These are phyloP conservation scores for Trametes versicolor DNA, from an alignment of 1,284 basidiomycete genomes.

Conservation along the genomic window DNA sequence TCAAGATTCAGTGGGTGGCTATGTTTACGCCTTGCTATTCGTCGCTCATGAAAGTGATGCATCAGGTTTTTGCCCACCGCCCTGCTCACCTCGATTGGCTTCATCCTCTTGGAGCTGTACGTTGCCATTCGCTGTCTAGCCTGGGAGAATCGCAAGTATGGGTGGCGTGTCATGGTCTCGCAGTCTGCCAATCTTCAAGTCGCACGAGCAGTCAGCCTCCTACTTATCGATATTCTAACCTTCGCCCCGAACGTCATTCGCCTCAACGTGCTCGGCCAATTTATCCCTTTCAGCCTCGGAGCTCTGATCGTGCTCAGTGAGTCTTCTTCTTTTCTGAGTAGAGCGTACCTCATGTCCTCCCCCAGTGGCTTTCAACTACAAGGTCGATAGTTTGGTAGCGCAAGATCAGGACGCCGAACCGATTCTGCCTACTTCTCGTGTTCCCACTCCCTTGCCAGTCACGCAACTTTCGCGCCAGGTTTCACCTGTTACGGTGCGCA, in stretches of 20 bases:
- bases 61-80: conserved; percentile 50
- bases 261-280: conserved; percentile 54
- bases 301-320: conserved; percentile 55
- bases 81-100: conserved; percentile 52
- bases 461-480: not conserved
- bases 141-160: conserved; percentile 17
- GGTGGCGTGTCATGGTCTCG: conserved; percentile 46
- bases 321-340: conserved; percentile 1
- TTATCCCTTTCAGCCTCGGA: conserved; percentile 59
- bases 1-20: conserved; percentile 49
- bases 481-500: not conserved
- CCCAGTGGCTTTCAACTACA: conserved; percentile 39
- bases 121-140: conserved; percentile 45
- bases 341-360: not conserved
- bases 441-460: conserved; percentile 1
- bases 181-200: conserved; percentile 36
- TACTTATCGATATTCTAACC: conserved; percentile 57
- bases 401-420: not conserved
- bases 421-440: not conserved
- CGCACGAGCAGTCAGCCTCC: conserved; percentile 47
- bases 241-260: conserved; percentile 52
- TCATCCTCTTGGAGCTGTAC: conserved; percentile 55
- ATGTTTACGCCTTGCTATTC: not conserved
- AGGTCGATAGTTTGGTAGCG: not conserved
- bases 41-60: not conserved